Percentiles rank a stretch among this genome's conserved stretches.
Conservation (phyloP, 345 rosid genomes). For the Citrus trifoliata region DNA sequence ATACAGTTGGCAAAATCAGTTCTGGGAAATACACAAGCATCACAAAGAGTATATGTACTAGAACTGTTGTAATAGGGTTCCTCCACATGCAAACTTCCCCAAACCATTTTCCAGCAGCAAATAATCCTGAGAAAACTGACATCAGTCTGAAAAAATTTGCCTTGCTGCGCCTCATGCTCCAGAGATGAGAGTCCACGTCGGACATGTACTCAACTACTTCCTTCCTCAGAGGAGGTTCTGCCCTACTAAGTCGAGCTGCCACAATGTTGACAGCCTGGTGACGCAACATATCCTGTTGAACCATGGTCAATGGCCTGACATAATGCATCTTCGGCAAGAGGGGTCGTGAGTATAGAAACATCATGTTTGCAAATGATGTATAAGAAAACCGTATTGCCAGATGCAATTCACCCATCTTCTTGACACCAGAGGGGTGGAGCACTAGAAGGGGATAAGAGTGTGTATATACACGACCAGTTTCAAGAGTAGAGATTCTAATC, state of each 20-base stretch:
- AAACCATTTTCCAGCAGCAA: constrained; percentile 68
- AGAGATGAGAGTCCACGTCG: constrained; percentile 79
- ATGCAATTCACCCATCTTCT: constrained; percentile 92
- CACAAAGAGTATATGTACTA: constrained; percentile 57
- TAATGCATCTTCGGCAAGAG: constrained; percentile 94
- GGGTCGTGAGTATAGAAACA: constrained; percentile 60
- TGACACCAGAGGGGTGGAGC: constrained; percentile 77
- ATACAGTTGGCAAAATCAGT: constrained; percentile 72
- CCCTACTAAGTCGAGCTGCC: constrained; percentile 70
- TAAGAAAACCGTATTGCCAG: constrained; percentile 81
- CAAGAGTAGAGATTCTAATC: constrained; percentile 80
- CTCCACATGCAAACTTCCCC: constrained; percentile 88
- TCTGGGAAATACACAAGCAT: constrained; percentile 75
- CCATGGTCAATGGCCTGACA: constrained; percentile 56
- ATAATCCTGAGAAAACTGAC: constrained; percentile 58
- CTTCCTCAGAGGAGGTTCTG: constrained; percentile 84
- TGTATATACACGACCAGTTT: constrained; percentile 76
- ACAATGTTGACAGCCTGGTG: constrained; percentile 75
- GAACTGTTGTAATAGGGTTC: constrained; percentile 56
- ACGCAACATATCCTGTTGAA: constrained; percentile 77
- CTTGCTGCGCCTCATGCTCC: constrained; percentile 98
- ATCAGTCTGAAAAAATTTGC: constrained; percentile 77
- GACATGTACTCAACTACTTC: constrained; percentile 91
- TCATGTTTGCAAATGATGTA: constrained; percentile 57
- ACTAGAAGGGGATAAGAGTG: constrained; percentile 79